Evolutionary conservation across 192 early-diverging fungal species (phyloP).

Genomic region (Kappamyces sp.): DNA sequence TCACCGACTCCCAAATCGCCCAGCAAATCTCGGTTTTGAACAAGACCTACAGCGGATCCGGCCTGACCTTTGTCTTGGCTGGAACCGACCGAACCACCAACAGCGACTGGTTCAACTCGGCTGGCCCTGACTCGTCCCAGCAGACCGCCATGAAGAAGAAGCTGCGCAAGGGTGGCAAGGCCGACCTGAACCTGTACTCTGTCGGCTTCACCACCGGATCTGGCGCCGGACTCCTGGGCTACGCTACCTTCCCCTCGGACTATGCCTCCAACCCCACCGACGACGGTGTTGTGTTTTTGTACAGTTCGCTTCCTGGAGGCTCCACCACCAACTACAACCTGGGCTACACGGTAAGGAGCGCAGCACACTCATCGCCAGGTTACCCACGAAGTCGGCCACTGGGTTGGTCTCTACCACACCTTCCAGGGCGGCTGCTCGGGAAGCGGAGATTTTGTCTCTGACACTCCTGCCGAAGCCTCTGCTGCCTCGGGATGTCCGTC

Average conservation of each 20-base stretch:
- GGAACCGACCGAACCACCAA: no score
- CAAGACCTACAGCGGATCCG: no score
- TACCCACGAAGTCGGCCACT: constrained; percentile 25
- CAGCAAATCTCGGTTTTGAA: no score
- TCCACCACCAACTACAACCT: constrained; percentile 19
- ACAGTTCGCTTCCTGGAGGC: constrained; percentile 19
- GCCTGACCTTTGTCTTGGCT: no score
- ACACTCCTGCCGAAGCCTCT: constrained; percentile 9
- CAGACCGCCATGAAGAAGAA: no score
- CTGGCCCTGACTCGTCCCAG: no score
- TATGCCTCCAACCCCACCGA: constrained; percentile 13
- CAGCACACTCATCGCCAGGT: neutral
- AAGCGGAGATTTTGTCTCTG: constrained; percentile 16
- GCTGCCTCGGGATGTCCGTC: constrained; percentile 13
- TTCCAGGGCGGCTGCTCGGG: constrained; percentile 19
- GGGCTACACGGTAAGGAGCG: neutral
- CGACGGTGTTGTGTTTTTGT: constrained; percentile 27
- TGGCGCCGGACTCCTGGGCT: constrained; percentile 15
- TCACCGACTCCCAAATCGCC: no score
- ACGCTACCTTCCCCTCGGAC: constrained; percentile 25
- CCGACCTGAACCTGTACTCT: neutral
- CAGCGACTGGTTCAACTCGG: no score
- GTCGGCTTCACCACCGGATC: constrained; percentile 10
- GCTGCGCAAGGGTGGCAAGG: no score
- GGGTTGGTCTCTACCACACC: constrained; percentile 25